Conservation (phyloP, 169 alveolate genomes). For the Miamiensis avidus region DNA sequence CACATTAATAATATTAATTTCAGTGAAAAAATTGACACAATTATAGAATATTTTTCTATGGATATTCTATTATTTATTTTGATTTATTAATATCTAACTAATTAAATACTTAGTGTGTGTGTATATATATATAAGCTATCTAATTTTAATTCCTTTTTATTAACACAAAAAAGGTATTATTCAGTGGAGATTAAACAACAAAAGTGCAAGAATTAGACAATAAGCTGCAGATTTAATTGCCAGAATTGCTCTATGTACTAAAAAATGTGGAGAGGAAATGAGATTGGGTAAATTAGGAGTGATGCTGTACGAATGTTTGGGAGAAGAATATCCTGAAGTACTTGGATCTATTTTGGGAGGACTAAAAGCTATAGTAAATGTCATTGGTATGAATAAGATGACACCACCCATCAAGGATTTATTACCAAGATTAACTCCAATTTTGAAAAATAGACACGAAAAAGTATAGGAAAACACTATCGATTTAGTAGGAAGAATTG, state of each 20-base stretch:
- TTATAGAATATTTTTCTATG: no score
- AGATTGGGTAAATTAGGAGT: slow-evolving; percentile 97
- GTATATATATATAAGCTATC: no score
- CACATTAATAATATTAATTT: no score
- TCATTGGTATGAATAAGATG: slow-evolving; percentile 98
- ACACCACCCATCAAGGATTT: slow-evolving; percentile 99
- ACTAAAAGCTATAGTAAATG: slow-evolving; percentile 97
- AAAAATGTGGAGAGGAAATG: slow-evolving; percentile 97
- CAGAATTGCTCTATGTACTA: slow-evolving; percentile 96
- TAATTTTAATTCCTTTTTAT: no score
- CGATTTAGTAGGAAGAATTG: slow-evolving; percentile 97
- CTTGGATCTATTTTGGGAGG: slow-evolving; percentile 98
- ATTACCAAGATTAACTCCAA: slow-evolving; percentile 99
- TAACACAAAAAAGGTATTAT: slow-evolving; percentile 75
- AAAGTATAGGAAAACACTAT: slow-evolving; percentile 98
- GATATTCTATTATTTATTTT: no score
- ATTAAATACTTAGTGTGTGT: no score
- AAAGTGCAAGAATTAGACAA: slow-evolving; percentile 97
- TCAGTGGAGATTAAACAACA: slow-evolving; percentile 96
- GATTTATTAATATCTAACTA: no score
- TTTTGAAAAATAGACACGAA: slow-evolving; percentile 98
- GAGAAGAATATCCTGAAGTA: slow-evolving; percentile 99
- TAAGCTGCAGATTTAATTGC: slow-evolving; percentile 99
- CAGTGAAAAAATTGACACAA: no score
- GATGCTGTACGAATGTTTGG: slow-evolving; percentile 96